Conservation (phyloP, 2,329 filamentous ascomycete species). For the Thielaviopsis euricoi region DNA sequence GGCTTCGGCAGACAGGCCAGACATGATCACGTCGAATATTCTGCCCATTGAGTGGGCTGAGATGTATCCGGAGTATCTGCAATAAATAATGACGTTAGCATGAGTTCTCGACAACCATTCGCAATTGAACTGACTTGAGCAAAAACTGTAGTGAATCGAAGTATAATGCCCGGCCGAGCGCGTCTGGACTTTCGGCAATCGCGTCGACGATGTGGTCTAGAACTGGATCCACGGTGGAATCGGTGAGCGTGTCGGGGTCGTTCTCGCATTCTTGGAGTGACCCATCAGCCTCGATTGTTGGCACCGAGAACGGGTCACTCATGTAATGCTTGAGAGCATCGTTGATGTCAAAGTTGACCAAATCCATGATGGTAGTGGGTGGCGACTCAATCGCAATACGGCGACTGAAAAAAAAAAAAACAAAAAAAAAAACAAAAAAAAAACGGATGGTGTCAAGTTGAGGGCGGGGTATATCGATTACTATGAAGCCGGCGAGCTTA, state of each 20-base stretch:
- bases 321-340: slow-evolving; percentile 93
- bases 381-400: background rate
- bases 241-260: slow-evolving; percentile 70
- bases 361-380: slow-evolving; percentile 38
- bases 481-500: background rate
- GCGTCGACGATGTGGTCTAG: slow-evolving; percentile 87
- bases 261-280: slow-evolving; percentile 82
- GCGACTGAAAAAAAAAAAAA: too few species aligned
- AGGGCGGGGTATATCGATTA: background rate
- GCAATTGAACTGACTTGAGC: slow-evolving; percentile 69
- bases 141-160: slow-evolving; percentile 94
- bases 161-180: slow-evolving; percentile 57
- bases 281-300: slow-evolving; percentile 71
- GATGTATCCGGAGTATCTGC: slow-evolving; percentile 66
- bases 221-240: slow-evolving; percentile 63
- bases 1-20: slow-evolving; percentile 68
- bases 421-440: too few species aligned
- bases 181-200: slow-evolving; percentile 81
- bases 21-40: slow-evolving; percentile 79
- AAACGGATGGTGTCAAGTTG: background rate
- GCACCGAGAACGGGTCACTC: slow-evolving; percentile 71
- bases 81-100: slow-evolving; percentile 45
- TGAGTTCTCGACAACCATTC: too few species aligned
- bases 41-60: slow-evolving; percentile 77
- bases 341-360: slow-evolving; percentile 86